These are phyloP conservation scores for Collybiopsis luxurians DNA, from an alignment of 768 basidiomycete species.

Conservation along the genomic window DNA sequence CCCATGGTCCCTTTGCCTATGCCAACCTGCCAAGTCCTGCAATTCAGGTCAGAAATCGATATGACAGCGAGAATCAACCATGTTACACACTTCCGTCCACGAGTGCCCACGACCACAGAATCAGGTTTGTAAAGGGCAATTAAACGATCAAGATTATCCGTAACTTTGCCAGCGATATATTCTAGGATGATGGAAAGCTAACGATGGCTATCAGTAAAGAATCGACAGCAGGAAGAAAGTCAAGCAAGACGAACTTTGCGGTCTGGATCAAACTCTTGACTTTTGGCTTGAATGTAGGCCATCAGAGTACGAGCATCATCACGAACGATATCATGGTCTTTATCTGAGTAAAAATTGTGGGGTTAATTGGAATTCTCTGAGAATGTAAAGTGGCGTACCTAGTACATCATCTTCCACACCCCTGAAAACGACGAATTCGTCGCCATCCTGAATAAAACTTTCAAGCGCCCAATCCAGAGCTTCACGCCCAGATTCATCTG, in stretches of 20 bases:
- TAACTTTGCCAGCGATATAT: conserved; percentile 89
- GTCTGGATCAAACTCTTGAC: conserved; percentile 70
- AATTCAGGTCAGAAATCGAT: conserved; percentile 9
- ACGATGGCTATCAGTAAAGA: not conserved
- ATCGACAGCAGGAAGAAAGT: no score
- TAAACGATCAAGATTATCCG: conserved; percentile 86
- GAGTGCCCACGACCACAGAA: conserved; percentile 89
- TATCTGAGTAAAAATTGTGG: conserved; percentile 41
- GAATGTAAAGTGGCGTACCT: conserved; percentile 41
- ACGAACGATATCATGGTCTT: conserved; percentile 70
- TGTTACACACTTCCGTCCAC: conserved; percentile 55
- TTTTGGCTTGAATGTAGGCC: conserved; percentile 75
- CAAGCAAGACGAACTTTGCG: conserved; percentile 56
- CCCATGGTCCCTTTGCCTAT: conserved; percentile 32
- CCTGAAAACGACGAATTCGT: conserved; percentile 89
- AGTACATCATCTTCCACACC: conserved; percentile 87
- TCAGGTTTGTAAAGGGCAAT: conserved; percentile 92
- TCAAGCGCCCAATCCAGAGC: conserved; percentile 94
- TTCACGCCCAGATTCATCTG: conserved; percentile 84
- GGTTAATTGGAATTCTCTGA: not conserved
- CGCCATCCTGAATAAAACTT: conserved; percentile 79
- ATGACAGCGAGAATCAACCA: not conserved
- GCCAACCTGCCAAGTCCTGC: conserved; percentile 29
- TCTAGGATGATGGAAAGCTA: conserved; percentile 90
- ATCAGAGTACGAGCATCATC: conserved; percentile 88